Base-by-base conservation (phyloP, 179 eudicot genomes). In the Gypsophila paniculata region DNA sequence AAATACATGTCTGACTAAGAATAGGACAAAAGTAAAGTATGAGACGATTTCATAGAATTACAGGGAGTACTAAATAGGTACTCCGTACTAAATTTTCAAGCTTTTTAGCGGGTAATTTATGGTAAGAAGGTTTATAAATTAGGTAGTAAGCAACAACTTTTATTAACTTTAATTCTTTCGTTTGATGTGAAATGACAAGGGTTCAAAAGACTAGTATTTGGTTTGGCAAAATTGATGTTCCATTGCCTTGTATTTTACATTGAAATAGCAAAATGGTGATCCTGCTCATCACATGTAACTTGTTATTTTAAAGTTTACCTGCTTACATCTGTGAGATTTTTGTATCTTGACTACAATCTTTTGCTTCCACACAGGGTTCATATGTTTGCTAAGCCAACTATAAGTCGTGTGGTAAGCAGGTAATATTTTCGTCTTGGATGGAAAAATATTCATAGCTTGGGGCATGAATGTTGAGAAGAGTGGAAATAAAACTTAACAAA, bases 321-420 rank as follows among this genome's bases (percentile, higher is more conserved):
- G 55, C 26, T 32, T 51, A 42, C 29, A 54, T 69, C 21, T 38
- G 21, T 65, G 58, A 72, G 53, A 23, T 79, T 25, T 52, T 29
- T 65, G 18, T n/a, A 32, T 58, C 52, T 15, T 44, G 19, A 52
- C 44, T 52, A 52, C 54, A 25, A 53, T 6, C 39, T 61, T 38
- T 29, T 75, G 17, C 67, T 77, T 62, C 55, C 61, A 72, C 78
- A 67, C 91, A 94, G 99, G 89, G 94, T 94, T 63, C 96, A 91
- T 80, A 75, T 84, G 61, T 94, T 94, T 76, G 82, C 86, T 78
- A 89, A 90, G 80, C 99, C 96, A 76, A 86, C 95, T 21, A 82
- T 90, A 59, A 94, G 79, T 83, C 97, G 99, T 48, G 88, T 94
- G 65, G 96, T 87, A 34, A 88, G 79, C 84, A 91, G 99, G 99